Evolutionary conservation across 176 grass and related monocot species (phyloP), one percentile per base, ranked within the genome.

Genomic region (Miscanthus lutarioriparius): DNA sequence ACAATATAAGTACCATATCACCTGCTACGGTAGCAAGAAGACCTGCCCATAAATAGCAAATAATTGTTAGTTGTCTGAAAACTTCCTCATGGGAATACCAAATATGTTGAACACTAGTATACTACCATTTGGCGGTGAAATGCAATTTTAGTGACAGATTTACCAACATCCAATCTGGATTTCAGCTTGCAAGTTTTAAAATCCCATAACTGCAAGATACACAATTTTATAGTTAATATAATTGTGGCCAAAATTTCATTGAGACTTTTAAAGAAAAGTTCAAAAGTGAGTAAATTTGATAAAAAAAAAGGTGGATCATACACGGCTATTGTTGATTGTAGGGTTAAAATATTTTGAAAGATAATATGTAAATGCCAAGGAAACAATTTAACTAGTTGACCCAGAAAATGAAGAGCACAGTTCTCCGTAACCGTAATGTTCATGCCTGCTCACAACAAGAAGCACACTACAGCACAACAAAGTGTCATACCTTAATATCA

Each of bases 121-220:
- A 32, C 4, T 90, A 98, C 96, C 96, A 84, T 95, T 98, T 87
- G 89, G 48, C 89, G 84, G 88, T 95, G 96, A 83, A 92, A 98
- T 82, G 89, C 88, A 87, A 98, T 90, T 80, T 98, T 98, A 66
- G 76, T 89, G 66, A 96, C 78, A 87, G 83, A 88, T 86, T 85
- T 87, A 76, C 83, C 91, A 87, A 92, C 91, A 81, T 89, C 88
- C 89, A 86, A 86, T 89, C 71, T 93, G 25, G 91, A 93, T 80
- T 85, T 96, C 38, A 96, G 63, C 77, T 86, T 88, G 59, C 82
- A 85, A 82, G 83, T 78, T 91, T 91, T 98, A 82, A 98, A 98
- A 82, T 87, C 80, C 96, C 96, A 98, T 19, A 92, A 88, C 96
- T 98, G 84, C 69, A 80, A 81, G 9, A 77, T 32, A 75, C 59